Evolutionary conservation across 2,329 filamentous ascomycete species (phyloP).

Genomic region (Canariomyces notabilis): DNA sequence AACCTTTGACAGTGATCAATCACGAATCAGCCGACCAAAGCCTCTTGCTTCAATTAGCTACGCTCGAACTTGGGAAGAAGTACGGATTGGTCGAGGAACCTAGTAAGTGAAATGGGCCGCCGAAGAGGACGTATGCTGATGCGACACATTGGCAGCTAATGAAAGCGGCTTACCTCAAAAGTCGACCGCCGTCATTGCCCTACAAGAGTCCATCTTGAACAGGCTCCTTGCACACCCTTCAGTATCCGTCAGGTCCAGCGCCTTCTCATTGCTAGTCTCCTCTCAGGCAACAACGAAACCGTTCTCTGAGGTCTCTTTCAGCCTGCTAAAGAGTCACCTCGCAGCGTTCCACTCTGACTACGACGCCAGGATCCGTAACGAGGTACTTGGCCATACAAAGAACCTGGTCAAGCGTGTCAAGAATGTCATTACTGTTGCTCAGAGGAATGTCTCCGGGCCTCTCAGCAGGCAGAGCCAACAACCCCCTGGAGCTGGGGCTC

Average conservation of each 20-base stretch:
- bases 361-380: constrained; percentile 80
- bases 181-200: constrained; percentile 27
- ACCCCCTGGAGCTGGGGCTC: constrained; percentile 26
- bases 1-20: constrained; percentile 35
- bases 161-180: constrained; percentile 6
- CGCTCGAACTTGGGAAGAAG: constrained; percentile 68
- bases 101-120: constrained; percentile 35
- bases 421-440: constrained; percentile 56
- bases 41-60: constrained; percentile 51
- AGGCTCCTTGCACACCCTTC: constrained; percentile 51
- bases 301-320: constrained; percentile 58
- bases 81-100: constrained; percentile 65
- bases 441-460: constrained; percentile 38
- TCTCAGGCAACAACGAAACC: constrained; percentile 71
- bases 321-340: constrained; percentile 60
- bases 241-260: constrained; percentile 67
- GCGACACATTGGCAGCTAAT: constrained; percentile 12
- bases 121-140: constrained; percentile 2
- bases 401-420: constrained; percentile 72
- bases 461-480: constrained; percentile 16
- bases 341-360: constrained; percentile 73
- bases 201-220: constrained; percentile 43
- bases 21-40: constrained; percentile 17
- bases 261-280: constrained; percentile 72
- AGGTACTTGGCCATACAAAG: constrained; percentile 68